Evolutionary conservation across 176 grass and related monocot species (phyloP).

Genomic region (Oryza officinalis): DNA sequence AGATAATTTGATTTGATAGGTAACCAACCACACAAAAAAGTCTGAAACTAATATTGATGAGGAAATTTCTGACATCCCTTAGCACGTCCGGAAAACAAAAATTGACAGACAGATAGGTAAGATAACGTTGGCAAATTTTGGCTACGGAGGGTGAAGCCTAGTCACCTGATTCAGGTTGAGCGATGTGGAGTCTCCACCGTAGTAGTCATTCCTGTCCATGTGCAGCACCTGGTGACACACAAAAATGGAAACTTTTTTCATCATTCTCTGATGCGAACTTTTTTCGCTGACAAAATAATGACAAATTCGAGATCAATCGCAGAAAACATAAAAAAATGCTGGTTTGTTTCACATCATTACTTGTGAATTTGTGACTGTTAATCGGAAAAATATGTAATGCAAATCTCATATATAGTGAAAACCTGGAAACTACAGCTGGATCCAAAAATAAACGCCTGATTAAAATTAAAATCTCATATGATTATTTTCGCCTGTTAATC

Average conservation of each 20-base stretch:
- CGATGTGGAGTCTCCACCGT: slow-evolving; percentile 81
- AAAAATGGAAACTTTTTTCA: background rate
- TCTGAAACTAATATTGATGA: background rate
- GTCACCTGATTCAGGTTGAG: slow-evolving; percentile 80
- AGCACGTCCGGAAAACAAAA: background rate
- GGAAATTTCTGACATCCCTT: background rate
- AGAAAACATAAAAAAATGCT: background rate
- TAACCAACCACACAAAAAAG: background rate
- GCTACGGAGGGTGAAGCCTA: background rate
- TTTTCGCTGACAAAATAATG: background rate
- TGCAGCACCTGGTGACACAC: slow-evolving; percentile 62
- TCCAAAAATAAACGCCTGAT: no score
- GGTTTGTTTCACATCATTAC: background rate
- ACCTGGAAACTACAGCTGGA: no score
- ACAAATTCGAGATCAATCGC: background rate
- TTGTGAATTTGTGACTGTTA: background rate
- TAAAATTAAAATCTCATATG: no score
- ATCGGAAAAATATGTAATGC: background rate
- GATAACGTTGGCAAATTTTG: background rate
- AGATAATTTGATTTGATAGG: background rate
- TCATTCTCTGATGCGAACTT: background rate
- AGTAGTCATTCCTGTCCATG: slow-evolving; percentile 96
- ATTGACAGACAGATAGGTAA: background rate
- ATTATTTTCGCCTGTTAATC: no score
- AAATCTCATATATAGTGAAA: no score